Conservation (phyloP, 805 yeast species). For the Candida dendrica region DNA sequence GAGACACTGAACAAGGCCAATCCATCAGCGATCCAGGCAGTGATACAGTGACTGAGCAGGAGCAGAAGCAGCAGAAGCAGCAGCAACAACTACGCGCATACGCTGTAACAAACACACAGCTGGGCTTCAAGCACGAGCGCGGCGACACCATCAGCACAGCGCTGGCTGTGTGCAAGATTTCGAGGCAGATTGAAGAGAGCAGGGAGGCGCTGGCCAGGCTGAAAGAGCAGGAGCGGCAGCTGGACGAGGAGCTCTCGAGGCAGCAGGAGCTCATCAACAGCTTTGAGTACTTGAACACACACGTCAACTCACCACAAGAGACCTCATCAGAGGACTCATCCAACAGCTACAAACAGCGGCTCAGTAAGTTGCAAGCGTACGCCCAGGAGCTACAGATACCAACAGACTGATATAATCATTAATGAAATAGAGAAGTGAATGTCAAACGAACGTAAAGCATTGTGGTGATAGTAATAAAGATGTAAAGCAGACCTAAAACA, state of each 20-base stretch:
- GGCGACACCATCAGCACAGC: not conserved
- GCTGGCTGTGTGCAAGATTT: not conserved
- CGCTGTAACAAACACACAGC: not conserved
- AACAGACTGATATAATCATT: too few relatives aligned
- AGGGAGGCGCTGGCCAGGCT: not conserved
- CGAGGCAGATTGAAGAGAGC: not conserved
- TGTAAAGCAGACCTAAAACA: too few relatives aligned
- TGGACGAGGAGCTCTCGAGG: not conserved
- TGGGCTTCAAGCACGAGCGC: not conserved
- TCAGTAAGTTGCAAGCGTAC: not conserved
- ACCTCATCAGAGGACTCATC: not conserved
- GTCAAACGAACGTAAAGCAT: too few relatives aligned
- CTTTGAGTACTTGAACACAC: too few relatives aligned
- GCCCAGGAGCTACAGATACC: too few relatives aligned
- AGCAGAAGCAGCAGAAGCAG: too few relatives aligned
- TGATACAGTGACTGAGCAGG: not conserved
- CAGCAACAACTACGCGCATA: too few relatives aligned
- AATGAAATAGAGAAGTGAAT: too few relatives aligned
- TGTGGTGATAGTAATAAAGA: too few relatives aligned
- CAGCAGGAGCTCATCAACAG: not conserved
- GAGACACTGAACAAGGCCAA: too few relatives aligned
- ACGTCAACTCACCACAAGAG: too few relatives aligned
- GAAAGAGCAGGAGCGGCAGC: not conserved
- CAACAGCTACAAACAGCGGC: not conserved
- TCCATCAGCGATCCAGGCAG: not conserved